Evolutionary conservation across 176 grass and related monocot species (phyloP), one percentile per base, ranked within the genome.

Genomic region (Eragrostis curvula): DNA sequence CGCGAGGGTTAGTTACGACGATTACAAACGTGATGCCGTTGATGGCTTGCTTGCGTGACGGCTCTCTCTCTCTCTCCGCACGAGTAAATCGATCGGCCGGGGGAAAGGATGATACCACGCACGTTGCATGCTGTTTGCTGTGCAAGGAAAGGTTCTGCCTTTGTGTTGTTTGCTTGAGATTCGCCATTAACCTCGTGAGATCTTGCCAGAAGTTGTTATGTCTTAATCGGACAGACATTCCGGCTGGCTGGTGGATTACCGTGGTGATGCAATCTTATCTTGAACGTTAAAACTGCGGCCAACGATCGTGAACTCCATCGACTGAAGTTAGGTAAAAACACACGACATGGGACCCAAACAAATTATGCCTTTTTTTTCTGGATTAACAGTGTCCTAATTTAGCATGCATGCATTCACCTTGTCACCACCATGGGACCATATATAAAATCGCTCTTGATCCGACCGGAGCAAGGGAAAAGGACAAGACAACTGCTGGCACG

Each of bases 251-350:
- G 67, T 44, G 47, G 29, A 27, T 62, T 78, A 51, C 53, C 66
- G 8, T 2, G 48, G 24, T 43, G 55, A 85, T 71, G 9, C 14
- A 8, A 0, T 42, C 65, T 72, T 78, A 52, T 17, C 74, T n/a
- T 79, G 75, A 44, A 83, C 81, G 81, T 55, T 44, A 75, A 75
- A 75, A 50, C 23, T 44, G n/a, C 5, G 1, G 6, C 10, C 42
- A 15, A 46, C 50, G 64, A 59, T 14, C 50, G 44, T 68, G 29
- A 53, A 13, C 77, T 24, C 61, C 64, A 68, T 24, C 29, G 4
- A 16, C 29, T 7, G 20, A 32, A 63, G 43, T 50, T 49, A 20
- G 70, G 70, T 70, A 15, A 13, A 15, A 49, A 9, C 39, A 0
- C 21, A 36, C 1, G 36, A 3, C 9, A 23, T 48, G 52, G 47